Evolutionary conservation across 78 protist species (phyloP), one percentile per base, ranked within the genome.

Genomic region (Mantamonas sphyraenae): DNA sequence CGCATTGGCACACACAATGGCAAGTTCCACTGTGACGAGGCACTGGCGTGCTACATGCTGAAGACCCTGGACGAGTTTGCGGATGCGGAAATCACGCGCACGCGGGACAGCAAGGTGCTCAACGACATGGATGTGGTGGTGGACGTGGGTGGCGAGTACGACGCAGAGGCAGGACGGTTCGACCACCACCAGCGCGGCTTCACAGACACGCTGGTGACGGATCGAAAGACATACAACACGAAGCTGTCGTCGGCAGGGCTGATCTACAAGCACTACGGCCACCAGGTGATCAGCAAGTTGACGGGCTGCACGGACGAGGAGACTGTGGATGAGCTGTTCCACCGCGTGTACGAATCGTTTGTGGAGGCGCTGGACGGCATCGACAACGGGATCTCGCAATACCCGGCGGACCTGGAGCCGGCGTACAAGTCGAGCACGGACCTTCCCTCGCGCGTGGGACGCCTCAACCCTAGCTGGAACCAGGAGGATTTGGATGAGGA

Each of bases 181-280:
- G 95, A 88, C 71, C 93, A 88, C 59, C 94, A 89, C 73, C 96
- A 91, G 83, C 81, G 82, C 22, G 89, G 87, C 22, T 91, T 91
- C 71, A 31, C 51, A 0, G 83, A 71, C 34, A 77, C 77, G 9
- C 61, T 88, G n/a, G n/a, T n/a, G n/a, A n/a, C n/a, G n/a, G n/a
- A n/a, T 37, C 66, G 30, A 38, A 81, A 64, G 42, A 17, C 33
- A 20, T 74, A 42, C 26, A 34, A 53, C 30, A 77, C 55, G 7
- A 73, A 73, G 68, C 38, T 80, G 43, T 53, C 67, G 22, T 69
- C 74, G 42, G 86, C 87, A 7, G 93, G 93, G 47, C 79, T 87
- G 38, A 33, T 87, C 50, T 87, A 82, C 82, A 66, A 31, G 76
- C 93, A 85, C 63, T 85, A 59, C 69, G 95, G 95, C 16, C 59